A percentile compares a stretch with the other conserved stretches of the same genome.
These are phyloP conservation scores for Candida chilensis DNA, from an alignment of 805 yeast genomes.

Conservation along the genomic window DNA sequence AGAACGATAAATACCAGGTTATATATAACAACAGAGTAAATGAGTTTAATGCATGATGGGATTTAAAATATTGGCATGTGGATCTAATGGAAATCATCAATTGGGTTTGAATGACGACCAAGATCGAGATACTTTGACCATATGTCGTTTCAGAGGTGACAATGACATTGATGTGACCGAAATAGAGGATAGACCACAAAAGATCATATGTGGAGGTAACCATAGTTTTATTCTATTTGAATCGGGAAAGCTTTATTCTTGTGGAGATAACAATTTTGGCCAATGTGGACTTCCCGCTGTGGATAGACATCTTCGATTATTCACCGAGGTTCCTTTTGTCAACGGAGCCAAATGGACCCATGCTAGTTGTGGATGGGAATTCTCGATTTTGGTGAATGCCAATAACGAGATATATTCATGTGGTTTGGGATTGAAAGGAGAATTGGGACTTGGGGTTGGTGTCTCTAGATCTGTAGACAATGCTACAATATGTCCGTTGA, in stretches of 20 bases:
- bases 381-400: constrained; percentile 38
- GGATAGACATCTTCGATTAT: constrained; percentile 6
- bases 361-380: constrained; percentile 78
- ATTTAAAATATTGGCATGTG: constrained; percentile 44
- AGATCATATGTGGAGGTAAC: constrained; percentile 76
- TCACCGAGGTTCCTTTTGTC: constrained; percentile 8
- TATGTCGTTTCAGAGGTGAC: constrained; percentile 6
- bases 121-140: constrained; percentile 26
- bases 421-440: constrained; percentile 70
- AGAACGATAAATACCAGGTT: no score
- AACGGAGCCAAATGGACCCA: constrained; percentile 24
- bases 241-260: constrained; percentile 42
- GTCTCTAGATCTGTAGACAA: constrained; percentile 8
- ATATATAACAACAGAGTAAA: no score
- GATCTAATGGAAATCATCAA: constrained; percentile 80
- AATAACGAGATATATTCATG: constrained; percentile 33
- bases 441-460: constrained; percentile 46
- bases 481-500: no score
- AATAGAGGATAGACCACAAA: no score
- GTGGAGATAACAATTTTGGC: constrained; percentile 52
- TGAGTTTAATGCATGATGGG: no score
- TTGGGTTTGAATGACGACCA: constrained; percentile 50
- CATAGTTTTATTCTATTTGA: constrained; percentile 58
- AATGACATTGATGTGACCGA: no score
- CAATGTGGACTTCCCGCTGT: constrained; percentile 37